A percentile compares a stretch with the other conserved stretches of the same genome.
Conservation (phyloP, 179 eudicot genomes). For the Spinacia oleracea region DNA sequence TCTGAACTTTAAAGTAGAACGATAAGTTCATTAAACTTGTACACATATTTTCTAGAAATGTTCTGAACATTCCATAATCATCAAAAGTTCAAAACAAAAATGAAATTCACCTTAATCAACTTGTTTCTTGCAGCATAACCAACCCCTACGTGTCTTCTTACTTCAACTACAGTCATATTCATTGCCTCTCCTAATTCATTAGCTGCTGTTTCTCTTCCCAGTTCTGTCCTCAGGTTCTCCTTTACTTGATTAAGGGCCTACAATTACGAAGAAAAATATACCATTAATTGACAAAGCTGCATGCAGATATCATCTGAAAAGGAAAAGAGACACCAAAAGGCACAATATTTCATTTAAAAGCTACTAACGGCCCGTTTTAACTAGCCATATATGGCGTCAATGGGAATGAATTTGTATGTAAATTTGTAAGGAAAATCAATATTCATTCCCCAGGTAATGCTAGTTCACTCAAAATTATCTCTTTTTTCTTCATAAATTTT, state of each 20-base stretch:
- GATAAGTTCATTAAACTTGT: background rate
- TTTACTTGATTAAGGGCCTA: slow-evolving; percentile 69
- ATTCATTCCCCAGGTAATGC: no score
- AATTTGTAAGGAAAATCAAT: no score
- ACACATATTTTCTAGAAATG: background rate
- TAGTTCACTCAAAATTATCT: no score
- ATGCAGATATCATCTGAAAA: background rate
- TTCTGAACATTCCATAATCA: background rate
- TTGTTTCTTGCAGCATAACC: slow-evolving; percentile 91
- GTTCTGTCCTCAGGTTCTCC: slow-evolving; percentile 54
- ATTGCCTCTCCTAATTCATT: slow-evolving; percentile 67
- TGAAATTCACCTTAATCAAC: slow-evolving; percentile 65
- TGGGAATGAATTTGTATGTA: no score
- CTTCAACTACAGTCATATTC: slow-evolving; percentile 52
- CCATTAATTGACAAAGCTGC: background rate
- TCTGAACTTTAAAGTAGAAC: background rate
- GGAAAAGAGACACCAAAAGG: background rate
- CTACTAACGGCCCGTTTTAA: no score
- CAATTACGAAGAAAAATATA: background rate
- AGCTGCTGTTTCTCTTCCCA: slow-evolving; percentile 73
- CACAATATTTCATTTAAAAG: background rate
- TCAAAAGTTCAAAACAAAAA: background rate
- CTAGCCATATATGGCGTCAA: no score
- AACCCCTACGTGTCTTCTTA: slow-evolving; percentile 55
- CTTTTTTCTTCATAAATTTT: no score